A percentile compares a stretch with the other conserved stretches of the same genome.
These are phyloP conservation scores for Periglandula ipomoeae DNA, from an alignment of 2,329 filamentous ascomycete genomes.

Conservation along the genomic window DNA sequence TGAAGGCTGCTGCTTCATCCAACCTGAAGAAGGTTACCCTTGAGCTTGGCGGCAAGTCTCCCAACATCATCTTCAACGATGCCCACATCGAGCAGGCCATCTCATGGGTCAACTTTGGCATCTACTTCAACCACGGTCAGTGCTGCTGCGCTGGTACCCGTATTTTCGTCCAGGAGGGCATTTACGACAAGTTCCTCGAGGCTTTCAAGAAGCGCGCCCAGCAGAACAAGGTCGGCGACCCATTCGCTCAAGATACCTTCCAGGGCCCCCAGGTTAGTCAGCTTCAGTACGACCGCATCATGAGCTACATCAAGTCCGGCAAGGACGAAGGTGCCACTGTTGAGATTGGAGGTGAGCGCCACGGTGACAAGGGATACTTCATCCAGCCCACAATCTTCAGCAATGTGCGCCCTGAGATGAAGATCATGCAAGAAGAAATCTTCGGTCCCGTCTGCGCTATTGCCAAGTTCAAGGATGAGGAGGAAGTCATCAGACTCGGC, in stretches of 20 bases:
- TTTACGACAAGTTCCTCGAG: constrained; percentile 80
- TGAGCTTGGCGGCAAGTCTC: constrained; percentile 71
- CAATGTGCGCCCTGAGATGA: constrained; percentile 73
- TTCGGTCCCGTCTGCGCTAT: constrained; percentile 83
- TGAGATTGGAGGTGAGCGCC: constrained; percentile 42
- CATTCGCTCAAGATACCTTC: constrained; percentile 71
- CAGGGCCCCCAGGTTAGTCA: constrained; percentile 82
- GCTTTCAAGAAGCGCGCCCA: constrained; percentile 69
- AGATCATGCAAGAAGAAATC: constrained; percentile 87
- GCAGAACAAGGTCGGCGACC: constrained; percentile 74
- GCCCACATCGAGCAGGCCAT: constrained; percentile 70
- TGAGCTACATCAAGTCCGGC: constrained; percentile 66
- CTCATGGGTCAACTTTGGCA: constrained; percentile 66
- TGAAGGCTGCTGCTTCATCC: constrained; percentile 69
- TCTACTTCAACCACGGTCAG: constrained; percentile 58
- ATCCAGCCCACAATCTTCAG: constrained; percentile 88
- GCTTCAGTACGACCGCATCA: constrained; percentile 81
- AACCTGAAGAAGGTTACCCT: constrained; percentile 79
- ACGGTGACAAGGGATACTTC: constrained; percentile 76
- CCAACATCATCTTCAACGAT: constrained; percentile 72
- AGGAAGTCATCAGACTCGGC: constrained; percentile 64
- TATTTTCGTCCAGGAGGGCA: constrained; percentile 75
- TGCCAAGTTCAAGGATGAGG: constrained; percentile 76
- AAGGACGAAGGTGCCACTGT: constrained; percentile 52
- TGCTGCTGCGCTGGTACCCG: constrained; percentile 69